Percentiles rank a stretch among this genome's conserved stretches.
phyloP scores from a whole-genome alignment of 2,329 filamentous ascomycete species.

The Colletotrichum trifolii region DNA sequence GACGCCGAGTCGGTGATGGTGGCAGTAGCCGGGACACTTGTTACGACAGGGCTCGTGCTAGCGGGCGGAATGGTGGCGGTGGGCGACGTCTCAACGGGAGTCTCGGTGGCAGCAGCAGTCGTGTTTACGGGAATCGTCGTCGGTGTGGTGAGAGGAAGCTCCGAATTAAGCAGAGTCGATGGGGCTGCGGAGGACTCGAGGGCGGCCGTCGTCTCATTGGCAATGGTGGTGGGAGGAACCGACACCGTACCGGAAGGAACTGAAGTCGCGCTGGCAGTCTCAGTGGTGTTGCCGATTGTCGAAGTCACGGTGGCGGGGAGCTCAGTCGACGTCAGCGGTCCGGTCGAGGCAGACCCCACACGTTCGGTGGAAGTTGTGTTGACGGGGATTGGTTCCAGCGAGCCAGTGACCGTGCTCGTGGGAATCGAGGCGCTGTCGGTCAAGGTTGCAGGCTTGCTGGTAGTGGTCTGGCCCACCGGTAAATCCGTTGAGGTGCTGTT shows the following conservation, averaged over 20 bases:
- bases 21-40: constrained; percentile 55
- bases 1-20: constrained; percentile 56
- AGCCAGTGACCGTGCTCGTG: constrained; percentile 54
- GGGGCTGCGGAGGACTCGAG: constrained; percentile 13
- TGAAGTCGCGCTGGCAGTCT: constrained; percentile 13
- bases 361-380: constrained; percentile 26
- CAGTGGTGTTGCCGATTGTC: constrained; percentile 20
- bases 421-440: constrained; percentile 42
- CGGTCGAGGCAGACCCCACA: constrained; percentile 12
- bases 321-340: constrained; percentile 24
- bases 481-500: constrained; percentile 25
- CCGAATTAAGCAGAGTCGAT: constrained; percentile 12
- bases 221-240: constrained; percentile 15
- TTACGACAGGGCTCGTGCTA: constrained; percentile 40
- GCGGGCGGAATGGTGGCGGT: constrained; percentile 10
- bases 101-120: constrained; percentile 25
- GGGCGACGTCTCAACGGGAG: constrained; percentile 19
- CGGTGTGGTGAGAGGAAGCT: constrained; percentile 16
- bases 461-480: constrained; percentile 21
- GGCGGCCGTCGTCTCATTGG: constrained; percentile 24
- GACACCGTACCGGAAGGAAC: constrained; percentile 19
- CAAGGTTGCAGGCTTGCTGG: constrained; percentile 15
- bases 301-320: constrained; percentile 26
- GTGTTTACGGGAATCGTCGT: constrained; percentile 33
- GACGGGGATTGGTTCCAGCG: constrained; percentile 42